Conservation (phyloP, 331 rosid genomes). For the Phaseolus coccineus region DNA sequence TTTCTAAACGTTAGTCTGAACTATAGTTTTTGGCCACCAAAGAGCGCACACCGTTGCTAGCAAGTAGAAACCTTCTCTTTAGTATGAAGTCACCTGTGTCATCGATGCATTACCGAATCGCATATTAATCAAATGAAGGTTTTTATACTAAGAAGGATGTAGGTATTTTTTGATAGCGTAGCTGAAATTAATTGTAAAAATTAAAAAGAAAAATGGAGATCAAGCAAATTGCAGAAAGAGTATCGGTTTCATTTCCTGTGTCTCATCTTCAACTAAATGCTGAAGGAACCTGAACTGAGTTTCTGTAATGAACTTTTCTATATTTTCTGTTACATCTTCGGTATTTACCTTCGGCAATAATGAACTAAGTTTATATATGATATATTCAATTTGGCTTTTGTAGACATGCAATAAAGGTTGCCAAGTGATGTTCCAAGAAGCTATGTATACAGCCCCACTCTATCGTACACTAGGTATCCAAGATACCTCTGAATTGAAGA, state of each 20-base stretch:
- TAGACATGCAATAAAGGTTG: background rate
- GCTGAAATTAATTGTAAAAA: background rate
- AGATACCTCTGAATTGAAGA: background rate
- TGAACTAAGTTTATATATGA: conserved; percentile 3
- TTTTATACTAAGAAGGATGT: background rate
- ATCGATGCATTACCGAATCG: no score
- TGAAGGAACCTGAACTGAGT: background rate
- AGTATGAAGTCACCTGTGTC: background rate
- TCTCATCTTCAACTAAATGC: conserved; percentile 9
- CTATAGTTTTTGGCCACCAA: no score
- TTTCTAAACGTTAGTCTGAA: no score
- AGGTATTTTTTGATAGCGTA: background rate
- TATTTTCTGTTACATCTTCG: background rate
- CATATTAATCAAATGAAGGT: background rate
- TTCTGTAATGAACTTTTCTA: background rate
- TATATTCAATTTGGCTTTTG: conserved; percentile 1
- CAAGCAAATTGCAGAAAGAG: background rate
- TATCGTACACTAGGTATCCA: conserved; percentile 11
- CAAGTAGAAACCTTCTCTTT: no score
- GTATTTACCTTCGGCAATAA: background rate
- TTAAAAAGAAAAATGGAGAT: background rate
- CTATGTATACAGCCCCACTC: background rate
- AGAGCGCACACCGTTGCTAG: no score
- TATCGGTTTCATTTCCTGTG: background rate
- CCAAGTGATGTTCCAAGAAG: background rate